Percentiles rank a stretch among this genome's conserved stretches.
These are phyloP conservation scores for Cercospora sesami DNA, from an alignment of 2,329 filamentous ascomycete species.

Conservation along the genomic window DNA sequence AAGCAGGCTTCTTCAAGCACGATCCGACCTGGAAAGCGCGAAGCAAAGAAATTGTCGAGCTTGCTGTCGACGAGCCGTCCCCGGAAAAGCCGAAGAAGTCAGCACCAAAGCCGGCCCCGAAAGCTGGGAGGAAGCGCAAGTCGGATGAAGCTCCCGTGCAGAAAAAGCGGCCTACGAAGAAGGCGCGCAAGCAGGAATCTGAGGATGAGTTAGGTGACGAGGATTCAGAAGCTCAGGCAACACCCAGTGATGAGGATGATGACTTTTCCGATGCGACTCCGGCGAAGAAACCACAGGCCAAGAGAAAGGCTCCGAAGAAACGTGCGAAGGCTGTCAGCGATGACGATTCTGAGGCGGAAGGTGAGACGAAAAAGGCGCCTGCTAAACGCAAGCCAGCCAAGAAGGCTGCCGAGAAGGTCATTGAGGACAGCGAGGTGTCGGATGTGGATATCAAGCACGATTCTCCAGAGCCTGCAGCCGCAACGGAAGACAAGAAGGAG, in stretches of 20 bases:
- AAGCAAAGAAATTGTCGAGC: slow-evolving; percentile 56
- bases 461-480: slow-evolving; percentile 10
- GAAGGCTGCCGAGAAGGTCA: slow-evolving; percentile 10
- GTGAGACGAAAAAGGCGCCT: slow-evolving; percentile 16
- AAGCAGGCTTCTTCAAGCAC: slow-evolving; percentile 57
- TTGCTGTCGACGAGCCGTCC: slow-evolving; percentile 45
- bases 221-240: slow-evolving; percentile 15
- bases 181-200: slow-evolving; percentile 23
- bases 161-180: slow-evolving; percentile 31
- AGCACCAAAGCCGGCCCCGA: slow-evolving; percentile 23
- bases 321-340: slow-evolving; percentile 10
- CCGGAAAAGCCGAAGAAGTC: slow-evolving; percentile 26
- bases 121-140: slow-evolving; percentile 36
- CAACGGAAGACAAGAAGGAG: slow-evolving; percentile 17
- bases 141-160: slow-evolving; percentile 29
- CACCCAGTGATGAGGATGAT: slow-evolving; percentile 17
- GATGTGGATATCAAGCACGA: slow-evolving; percentile 5
- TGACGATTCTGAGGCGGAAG: slow-evolving; percentile 7
- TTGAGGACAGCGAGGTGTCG: slow-evolving; percentile 19
- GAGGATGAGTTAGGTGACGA: slow-evolving; percentile 24
- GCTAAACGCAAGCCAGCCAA: slow-evolving; percentile 19
- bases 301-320: slow-evolving; percentile 20
- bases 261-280: slow-evolving; percentile 13
- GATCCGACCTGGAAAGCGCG: slow-evolving; percentile 55
- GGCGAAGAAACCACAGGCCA: slow-evolving; percentile 5